These are phyloP conservation scores for Diaporthe nobilis DNA, from an alignment of 2,329 filamentous ascomycete genomes.

Conservation along the genomic window DNA sequence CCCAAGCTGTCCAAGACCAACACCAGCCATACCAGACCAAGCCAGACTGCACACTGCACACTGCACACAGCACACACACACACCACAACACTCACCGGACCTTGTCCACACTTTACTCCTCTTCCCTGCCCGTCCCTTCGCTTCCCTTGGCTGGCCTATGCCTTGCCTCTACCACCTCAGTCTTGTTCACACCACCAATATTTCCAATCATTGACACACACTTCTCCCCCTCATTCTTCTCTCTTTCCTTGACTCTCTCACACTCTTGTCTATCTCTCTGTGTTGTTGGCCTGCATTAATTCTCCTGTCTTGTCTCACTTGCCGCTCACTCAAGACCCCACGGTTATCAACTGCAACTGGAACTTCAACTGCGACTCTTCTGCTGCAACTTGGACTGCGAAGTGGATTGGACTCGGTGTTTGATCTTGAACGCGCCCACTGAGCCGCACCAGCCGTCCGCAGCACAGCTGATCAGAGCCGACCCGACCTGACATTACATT, in stretches of 20 bases:
- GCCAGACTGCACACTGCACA: background rate
- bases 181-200: conserved; percentile 5
- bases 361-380: background rate
- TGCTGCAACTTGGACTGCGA: background rate
- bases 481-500: background rate
- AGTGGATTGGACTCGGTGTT: conserved; percentile 7
- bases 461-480: background rate
- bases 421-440: background rate
- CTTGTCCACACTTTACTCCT: background rate
- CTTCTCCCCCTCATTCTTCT: background rate
- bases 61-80: background rate
- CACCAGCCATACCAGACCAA: background rate
- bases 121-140: background rate
- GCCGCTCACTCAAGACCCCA: conserved; percentile 10
- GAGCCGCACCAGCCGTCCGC: conserved; percentile 18
- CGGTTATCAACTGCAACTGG: background rate
- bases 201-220: conserved; percentile 19
- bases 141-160: background rate
- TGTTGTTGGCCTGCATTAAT: conserved; percentile 5
- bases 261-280: background rate
- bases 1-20: background rate
- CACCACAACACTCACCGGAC: background rate
- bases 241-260: background rate
- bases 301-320: conserved; percentile 36
- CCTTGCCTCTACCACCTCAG: background rate